phyloP scores from a whole-genome alignment of 208 protist species.

The Sergeia podlipaevii region DNA sequence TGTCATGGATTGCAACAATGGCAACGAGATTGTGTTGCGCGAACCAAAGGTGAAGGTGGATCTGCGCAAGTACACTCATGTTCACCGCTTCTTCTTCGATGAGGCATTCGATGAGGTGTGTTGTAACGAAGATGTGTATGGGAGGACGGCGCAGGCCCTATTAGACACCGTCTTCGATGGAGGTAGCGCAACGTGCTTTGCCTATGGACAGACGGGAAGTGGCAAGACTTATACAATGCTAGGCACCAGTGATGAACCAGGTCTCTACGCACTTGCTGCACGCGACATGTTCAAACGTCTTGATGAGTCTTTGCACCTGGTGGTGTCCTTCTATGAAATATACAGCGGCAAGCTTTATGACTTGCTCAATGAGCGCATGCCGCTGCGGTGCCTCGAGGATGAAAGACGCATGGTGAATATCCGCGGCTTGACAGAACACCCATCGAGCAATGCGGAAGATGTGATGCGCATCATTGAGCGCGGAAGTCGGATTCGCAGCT shows the following conservation, averaged over 20 bases:
- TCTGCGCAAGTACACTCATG: slow-evolving; percentile 94
- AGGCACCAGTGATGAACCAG: slow-evolving; percentile 54
- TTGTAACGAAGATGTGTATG: slow-evolving; percentile 88
- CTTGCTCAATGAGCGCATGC: slow-evolving; percentile 66
- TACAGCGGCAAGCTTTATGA: slow-evolving; percentile 79
- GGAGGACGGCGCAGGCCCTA: slow-evolving; percentile 64
- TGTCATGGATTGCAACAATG: slow-evolving; percentile 75
- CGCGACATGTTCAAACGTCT: slow-evolving; percentile 70
- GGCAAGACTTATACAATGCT: slow-evolving; percentile 93
- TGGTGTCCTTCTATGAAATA: slow-evolving; percentile 81
- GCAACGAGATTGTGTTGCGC: slow-evolving; percentile 57
- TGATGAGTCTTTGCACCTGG: slow-evolving; percentile 21
- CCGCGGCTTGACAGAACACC: slow-evolving; percentile 57
- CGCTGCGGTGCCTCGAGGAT: slow-evolving; percentile 58
- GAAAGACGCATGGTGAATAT: slow-evolving; percentile 65
- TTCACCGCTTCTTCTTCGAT: slow-evolving; percentile 96
- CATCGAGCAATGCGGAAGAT: slow-evolving; percentile 37
- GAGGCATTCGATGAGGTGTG: slow-evolving; percentile 91
- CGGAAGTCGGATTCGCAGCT: slow-evolving; percentile 75
- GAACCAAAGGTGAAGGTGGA: slow-evolving; percentile 94
- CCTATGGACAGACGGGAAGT: slow-evolving; percentile 91
- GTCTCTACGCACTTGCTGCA: slow-evolving; percentile 65
- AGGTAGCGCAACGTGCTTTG: slow-evolving; percentile 74
- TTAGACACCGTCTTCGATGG: slow-evolving; percentile 71
- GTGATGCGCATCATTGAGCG: slow-evolving; percentile 73